Base-by-base conservation (phyloP, 495 filamentous ascomycete genomes). In the Neurospora sp. region DNA sequence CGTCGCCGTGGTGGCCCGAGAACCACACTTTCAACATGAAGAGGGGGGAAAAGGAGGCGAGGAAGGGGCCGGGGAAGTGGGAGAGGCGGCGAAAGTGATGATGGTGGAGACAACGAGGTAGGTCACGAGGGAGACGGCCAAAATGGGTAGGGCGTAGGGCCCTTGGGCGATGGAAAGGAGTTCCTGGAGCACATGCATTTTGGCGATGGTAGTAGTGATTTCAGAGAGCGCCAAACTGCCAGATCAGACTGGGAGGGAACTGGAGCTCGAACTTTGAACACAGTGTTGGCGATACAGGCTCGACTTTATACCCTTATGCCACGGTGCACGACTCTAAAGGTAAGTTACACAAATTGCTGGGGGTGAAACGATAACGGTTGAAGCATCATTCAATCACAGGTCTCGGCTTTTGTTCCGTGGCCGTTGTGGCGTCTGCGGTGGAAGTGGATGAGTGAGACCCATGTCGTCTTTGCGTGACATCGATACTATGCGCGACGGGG, bases 61-160 rank as follows among this genome's bases (percentile, higher is more conserved):
- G 70, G 38, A 70, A 71, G 3, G 78, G 76, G 0, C 78, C 78
- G 0, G 78, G 78, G 69, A 78, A 71, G 48, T 76, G 75, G 6
- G 76, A 72, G 8, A 79, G 75, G 1, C 76, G 76, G 4, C 74
- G 76, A 75, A 79, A 14, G 76, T 14, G 22, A 40, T 8, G 20
- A 75, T 39, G 38, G 75, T 73, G 14, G 76, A 70, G 17, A 44
- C 40, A 2, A 40, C 45, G 70, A 27, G 40, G 27, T 71, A 74
- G 39, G 39, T 35, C 0, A 71, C 22, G n/a, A 73, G 10, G 42
- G 42, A 59, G 48, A 14, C 0, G 2, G 2, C 48, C 5, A 59
- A 3, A 2, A 31, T 31, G 22, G 48, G 48, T 1, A 31, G 48
- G 22, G 48, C 12, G 8, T 59, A 59, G 48, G 48, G 48, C 22